These are phyloP conservation scores for Tetrahymena borealis DNA, from an alignment of 73 alveolate species.

Conservation along the genomic window DNA sequence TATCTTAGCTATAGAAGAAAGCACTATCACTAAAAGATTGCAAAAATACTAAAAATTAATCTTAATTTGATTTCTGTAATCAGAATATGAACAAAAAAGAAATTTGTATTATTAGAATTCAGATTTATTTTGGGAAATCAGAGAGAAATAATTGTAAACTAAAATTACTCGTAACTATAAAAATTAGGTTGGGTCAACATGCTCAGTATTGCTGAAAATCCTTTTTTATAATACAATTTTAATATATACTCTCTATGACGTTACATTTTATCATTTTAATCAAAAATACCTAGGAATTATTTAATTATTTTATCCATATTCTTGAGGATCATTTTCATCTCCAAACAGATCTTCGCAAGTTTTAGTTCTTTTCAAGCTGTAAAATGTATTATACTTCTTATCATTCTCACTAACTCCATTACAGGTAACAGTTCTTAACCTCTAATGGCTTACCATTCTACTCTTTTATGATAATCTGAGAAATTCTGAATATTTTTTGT, in stretches of 20 bases:
- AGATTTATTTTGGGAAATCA: not conserved
- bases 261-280: not conserved
- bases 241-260: not conserved
- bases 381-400: not conserved
- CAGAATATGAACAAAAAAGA: not conserved
- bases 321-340: not conserved
- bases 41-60: not conserved
- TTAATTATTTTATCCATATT: not conserved
- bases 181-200: not conserved
- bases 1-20: not conserved
- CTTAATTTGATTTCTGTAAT: not conserved
- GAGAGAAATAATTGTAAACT: not conserved
- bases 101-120: not conserved
- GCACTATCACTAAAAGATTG: too few relatives aligned
- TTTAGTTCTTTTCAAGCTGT: not conserved
- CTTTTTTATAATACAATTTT: not conserved
- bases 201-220: not conserved
- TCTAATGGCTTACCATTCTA: not conserved
- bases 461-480: not conserved
- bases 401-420: not conserved
- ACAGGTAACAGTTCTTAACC: not conserved
- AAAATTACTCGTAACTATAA: not conserved
- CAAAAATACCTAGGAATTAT: not conserved
- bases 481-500: not conserved
- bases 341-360: not conserved